Evolutionary conservation across 2,329 filamentous ascomycete genomes (phyloP).

Genomic region (Paracoccidioides brasiliensis): DNA sequence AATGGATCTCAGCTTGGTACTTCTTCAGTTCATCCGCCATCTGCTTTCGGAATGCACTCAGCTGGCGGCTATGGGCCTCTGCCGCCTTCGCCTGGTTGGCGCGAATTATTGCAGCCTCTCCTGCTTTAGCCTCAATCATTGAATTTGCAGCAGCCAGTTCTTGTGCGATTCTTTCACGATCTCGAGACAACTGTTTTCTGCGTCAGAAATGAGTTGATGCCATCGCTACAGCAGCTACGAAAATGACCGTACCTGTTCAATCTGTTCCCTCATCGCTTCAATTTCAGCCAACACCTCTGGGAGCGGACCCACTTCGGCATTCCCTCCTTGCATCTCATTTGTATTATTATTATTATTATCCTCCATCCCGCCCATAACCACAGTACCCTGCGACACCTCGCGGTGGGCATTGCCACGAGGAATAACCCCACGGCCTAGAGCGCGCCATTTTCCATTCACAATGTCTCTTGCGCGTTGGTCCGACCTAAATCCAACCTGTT

Average conservation of each 20-base stretch:
- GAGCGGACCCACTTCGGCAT: background rate
- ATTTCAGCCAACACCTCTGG: slow-evolving; percentile 2
- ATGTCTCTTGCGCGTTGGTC: background rate
- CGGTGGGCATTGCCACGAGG: background rate
- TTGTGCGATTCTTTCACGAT: slow-evolving; percentile 27
- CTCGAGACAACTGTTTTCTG: slow-evolving; percentile 22
- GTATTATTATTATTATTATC: background rate
- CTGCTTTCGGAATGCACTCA: slow-evolving; percentile 40
- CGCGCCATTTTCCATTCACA: background rate
- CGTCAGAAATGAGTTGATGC: background rate
- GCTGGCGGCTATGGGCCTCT: slow-evolving; percentile 41
- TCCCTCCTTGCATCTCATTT: background rate
- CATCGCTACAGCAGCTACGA: background rate
- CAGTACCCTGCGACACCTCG: background rate
- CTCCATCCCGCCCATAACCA: background rate
- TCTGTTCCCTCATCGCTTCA: slow-evolving; percentile 9
- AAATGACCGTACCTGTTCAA: slow-evolving; percentile 8
- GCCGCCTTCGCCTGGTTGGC: slow-evolving; percentile 42
- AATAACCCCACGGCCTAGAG: background rate
- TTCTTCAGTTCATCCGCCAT: slow-evolving; percentile 42
- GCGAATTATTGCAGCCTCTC: slow-evolving; percentile 50
- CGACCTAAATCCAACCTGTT: background rate
- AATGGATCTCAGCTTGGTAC: slow-evolving; percentile 43
- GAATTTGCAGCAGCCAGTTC: slow-evolving; percentile 29
- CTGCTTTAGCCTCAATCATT: slow-evolving; percentile 38